Evolutionary conservation across 805 yeast genomes (phyloP).

Genomic region (Saccharomycopsis babjevae): DNA sequence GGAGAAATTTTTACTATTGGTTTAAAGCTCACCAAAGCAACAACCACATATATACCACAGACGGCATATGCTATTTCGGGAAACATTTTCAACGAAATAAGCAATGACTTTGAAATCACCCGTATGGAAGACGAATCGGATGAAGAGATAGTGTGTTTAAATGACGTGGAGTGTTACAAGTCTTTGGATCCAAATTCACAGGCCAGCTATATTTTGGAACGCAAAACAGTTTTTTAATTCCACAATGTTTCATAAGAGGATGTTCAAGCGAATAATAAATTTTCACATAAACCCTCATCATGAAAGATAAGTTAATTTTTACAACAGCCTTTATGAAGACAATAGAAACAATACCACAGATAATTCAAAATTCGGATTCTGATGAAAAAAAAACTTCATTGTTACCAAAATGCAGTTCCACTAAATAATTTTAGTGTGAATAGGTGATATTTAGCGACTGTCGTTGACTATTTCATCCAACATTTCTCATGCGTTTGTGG

Average conservation of each 20-base stretch:
- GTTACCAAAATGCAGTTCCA: not conserved
- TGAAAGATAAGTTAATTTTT: not conserved
- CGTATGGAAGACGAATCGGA: constrained; percentile 12
- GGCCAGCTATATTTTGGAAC: constrained; percentile 13
- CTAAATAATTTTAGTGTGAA: no score
- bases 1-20: not conserved
- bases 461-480: no score
- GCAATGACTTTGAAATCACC: constrained; percentile 13
- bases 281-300: not conserved
- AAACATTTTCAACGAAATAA: constrained; percentile 12
- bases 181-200: constrained; percentile 14
- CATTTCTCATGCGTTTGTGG: no score
- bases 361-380: no score
- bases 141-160: constrained; percentile 11
- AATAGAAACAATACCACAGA: not conserved
- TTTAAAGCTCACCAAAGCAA: not conserved
- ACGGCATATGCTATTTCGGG: not conserved
- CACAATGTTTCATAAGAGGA: no score
- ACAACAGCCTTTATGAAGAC: not conserved
- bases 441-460: not conserved
- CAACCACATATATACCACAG: not conserved
- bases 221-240: not conserved
- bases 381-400: no score
- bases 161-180: constrained; percentile 9
- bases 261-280: not conserved